These are phyloP conservation scores for Oidium heveae DNA, from an alignment of 2,329 filamentous ascomycete species.

Conservation along the genomic window DNA sequence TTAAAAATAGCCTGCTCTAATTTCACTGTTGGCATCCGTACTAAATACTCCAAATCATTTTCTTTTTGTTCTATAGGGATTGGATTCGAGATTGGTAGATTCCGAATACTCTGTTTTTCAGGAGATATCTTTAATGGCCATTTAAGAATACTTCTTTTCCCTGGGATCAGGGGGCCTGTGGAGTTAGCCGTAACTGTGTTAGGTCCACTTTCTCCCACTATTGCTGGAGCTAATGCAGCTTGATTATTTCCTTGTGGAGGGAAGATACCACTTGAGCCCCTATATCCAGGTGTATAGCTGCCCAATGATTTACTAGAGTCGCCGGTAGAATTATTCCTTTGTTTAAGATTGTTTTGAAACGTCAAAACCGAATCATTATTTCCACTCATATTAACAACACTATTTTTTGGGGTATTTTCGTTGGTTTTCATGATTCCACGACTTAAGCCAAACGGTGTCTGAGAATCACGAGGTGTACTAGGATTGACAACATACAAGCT, in stretches of 20 bases:
- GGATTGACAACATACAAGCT: slow-evolving; percentile 13
- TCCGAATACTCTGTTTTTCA: slow-evolving; percentile 8
- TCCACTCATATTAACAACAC: background rate
- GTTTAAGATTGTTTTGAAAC: background rate
- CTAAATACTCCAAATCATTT: slow-evolving; percentile 6
- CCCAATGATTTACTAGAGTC: background rate
- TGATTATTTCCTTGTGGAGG: slow-evolving; percentile 4
- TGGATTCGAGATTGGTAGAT: slow-evolving; percentile 12
- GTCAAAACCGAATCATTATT: background rate
- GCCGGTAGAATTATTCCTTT: background rate
- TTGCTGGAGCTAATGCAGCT: slow-evolving; percentile 5
- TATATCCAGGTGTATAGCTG: slow-evolving; percentile 8
- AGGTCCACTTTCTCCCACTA: slow-evolving; percentile 2
- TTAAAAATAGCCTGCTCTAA: slow-evolving; percentile 11
- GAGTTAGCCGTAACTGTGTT: background rate
- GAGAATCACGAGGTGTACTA: slow-evolving; percentile 8
- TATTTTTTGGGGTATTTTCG: background rate
- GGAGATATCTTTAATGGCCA: slow-evolving; percentile 5
- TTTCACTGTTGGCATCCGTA: slow-evolving; percentile 13
- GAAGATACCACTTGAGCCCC: slow-evolving; percentile 11
- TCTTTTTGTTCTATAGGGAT: slow-evolving; percentile 3
- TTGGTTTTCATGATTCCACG: slow-evolving; percentile 9
- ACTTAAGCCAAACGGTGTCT: slow-evolving; percentile 4
- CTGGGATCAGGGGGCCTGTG: slow-evolving; percentile 1
- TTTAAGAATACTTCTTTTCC: slow-evolving; percentile 10